A percentile compares a stretch with the other conserved stretches of the same genome.
Evolutionary conservation across 805 yeast species (phyloP).

Genomic region (Nakazawaea anatomiae): DNA sequence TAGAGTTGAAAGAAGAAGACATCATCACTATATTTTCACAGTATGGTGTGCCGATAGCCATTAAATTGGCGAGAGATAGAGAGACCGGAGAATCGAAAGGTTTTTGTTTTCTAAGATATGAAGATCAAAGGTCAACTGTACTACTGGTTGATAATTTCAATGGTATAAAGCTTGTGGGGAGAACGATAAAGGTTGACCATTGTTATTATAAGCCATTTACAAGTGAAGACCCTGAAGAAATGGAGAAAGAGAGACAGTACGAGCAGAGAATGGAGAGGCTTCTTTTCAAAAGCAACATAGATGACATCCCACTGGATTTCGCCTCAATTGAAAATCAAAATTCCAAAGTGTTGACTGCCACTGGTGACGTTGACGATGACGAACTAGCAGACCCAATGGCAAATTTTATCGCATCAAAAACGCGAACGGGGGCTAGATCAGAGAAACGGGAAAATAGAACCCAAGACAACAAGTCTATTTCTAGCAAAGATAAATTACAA

Average conservation of each 20-base stretch:
- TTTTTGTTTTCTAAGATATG: conserved; percentile 78
- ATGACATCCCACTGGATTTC: too few relatives aligned
- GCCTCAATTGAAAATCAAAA: too few relatives aligned
- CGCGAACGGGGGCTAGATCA: background rate
- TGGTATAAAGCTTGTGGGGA: conserved; percentile 47
- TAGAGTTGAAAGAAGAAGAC: conserved; percentile 66
- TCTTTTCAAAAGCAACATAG: conserved; percentile 9
- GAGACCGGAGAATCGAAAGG: conserved; percentile 64
- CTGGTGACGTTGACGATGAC: conserved; percentile 18
- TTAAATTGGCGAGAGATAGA: conserved; percentile 62
- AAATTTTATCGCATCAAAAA: background rate
- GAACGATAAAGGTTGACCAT: conserved; percentile 62
- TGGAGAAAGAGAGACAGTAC: conserved; percentile 44
- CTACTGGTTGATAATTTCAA: conserved; percentile 87
- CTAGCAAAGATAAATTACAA: too few relatives aligned
- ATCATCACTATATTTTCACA: conserved; percentile 77
- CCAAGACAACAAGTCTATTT: too few relatives aligned
- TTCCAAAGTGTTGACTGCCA: conserved; percentile 13
- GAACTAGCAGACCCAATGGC: conserved; percentile 36
- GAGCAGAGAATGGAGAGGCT: conserved; percentile 30
- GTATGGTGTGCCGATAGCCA: conserved; percentile 78
- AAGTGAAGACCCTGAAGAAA: conserved; percentile 23
- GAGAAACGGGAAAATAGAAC: background rate
- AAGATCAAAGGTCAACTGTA: conserved; percentile 71
- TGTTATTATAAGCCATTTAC: conserved; percentile 44